Percentiles rank a stretch among this genome's conserved stretches.
Evolutionary conservation across 1,284 basidiomycete genomes (phyloP).

Genomic region (Neolentinus lepideus): DNA sequence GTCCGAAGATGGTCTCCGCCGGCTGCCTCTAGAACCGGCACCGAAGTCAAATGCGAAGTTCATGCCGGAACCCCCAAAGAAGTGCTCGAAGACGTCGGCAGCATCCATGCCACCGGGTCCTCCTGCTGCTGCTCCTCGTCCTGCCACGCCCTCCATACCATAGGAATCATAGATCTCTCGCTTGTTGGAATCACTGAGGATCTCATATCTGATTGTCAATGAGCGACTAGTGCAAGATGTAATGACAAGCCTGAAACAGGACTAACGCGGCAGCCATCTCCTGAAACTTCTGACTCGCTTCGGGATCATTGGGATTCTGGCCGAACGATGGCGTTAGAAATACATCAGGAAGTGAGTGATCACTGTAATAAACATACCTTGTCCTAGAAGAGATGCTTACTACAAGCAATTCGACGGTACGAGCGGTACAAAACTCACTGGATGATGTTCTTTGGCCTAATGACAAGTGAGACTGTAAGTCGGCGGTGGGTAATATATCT

Average conservation of each 20-base stretch:
- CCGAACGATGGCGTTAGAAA: constrained; percentile 17
- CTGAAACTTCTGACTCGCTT: constrained; percentile 77
- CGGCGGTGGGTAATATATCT: constrained; percentile 7
- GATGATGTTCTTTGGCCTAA: constrained; percentile 86
- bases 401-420: constrained; percentile 4
- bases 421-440: constrained; percentile 46
- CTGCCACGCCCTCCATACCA: constrained; percentile 65
- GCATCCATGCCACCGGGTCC: constrained; percentile 51
- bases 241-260: constrained; percentile 1
- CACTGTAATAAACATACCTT: constrained; percentile 36
- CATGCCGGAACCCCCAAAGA: constrained; percentile 51
- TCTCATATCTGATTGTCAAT: constrained; percentile 67
- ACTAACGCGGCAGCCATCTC: constrained; percentile 82
- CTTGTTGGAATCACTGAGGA: constrained; percentile 71
- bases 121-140: constrained; percentile 28
- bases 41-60: constrained; percentile 51
- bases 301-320: constrained; percentile 77
- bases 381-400: constrained; percentile 34
- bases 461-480: constrained; percentile 19
- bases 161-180: constrained; percentile 77
- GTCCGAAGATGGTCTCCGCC: constrained; percentile 57
- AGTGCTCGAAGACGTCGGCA: constrained; percentile 71
- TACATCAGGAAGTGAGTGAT: background rate
- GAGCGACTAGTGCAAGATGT: background rate
- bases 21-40: constrained; percentile 35